phyloP scores from a whole-genome alignment of 768 basidiomycete genomes.

The Leccinellum rugosiceps region DNA sequence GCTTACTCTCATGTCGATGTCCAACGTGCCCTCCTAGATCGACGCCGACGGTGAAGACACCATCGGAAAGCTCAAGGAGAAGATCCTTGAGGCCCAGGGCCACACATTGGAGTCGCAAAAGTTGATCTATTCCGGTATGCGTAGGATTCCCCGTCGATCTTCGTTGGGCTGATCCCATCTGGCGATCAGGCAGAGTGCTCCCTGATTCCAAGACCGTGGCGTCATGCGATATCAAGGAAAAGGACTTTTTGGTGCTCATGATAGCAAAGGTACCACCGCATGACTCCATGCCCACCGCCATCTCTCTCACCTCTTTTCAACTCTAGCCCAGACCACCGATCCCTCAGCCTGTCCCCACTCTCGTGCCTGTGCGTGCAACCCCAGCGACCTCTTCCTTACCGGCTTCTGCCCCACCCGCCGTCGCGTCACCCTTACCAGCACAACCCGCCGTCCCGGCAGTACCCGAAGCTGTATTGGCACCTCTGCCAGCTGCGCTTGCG shows the following conservation, averaged over 20 bases:
- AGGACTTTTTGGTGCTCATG: constrained; percentile 99
- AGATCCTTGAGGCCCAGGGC: constrained; percentile 74
- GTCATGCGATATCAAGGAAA: constrained; percentile 92
- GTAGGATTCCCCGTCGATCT: constrained; percentile 7
- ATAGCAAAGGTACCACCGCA: constrained; percentile 74
- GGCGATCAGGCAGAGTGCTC: constrained; percentile 78
- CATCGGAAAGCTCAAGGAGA: constrained; percentile 74
- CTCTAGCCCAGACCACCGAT: constrained; percentile 53
- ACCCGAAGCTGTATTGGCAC: constrained; percentile 30
- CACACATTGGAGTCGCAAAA: constrained; percentile 79
- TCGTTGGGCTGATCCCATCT: neutral
- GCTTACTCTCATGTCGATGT: neutral
- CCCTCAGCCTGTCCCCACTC: constrained; percentile 18
- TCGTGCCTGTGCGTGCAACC: constrained; percentile 27
- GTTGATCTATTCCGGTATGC: constrained; percentile 88
- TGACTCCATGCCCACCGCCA: constrained; percentile 8
- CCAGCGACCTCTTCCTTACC: constrained; percentile 18
- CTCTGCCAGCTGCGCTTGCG: constrained; percentile 25
- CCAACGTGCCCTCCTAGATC: constrained; percentile 41
- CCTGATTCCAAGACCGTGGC: constrained; percentile 84
- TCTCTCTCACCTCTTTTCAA: constrained; percentile 3
- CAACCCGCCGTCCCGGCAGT: constrained; percentile 28
- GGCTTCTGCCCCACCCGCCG: constrained; percentile 12
- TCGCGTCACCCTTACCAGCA: constrained; percentile 20
- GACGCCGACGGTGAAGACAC: constrained; percentile 77